phyloP scores from a whole-genome alignment of 2,329 filamentous ascomycete species.

The Endoconidiophora laricicola region DNA sequence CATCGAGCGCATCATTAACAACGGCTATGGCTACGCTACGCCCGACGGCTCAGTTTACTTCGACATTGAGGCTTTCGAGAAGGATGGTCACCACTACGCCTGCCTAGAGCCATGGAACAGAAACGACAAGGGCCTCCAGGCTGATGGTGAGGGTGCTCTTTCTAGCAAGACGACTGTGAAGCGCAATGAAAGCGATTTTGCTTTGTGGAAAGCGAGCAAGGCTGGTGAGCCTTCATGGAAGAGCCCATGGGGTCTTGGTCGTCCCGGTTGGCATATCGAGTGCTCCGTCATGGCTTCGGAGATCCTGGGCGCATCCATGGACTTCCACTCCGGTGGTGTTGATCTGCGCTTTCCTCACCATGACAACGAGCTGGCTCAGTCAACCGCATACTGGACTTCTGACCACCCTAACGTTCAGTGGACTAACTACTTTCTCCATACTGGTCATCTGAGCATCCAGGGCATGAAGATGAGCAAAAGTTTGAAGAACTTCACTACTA shows the following conservation, averaged over 20 bases:
- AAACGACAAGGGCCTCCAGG: constrained; percentile 66
- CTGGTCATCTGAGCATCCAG: constrained; percentile 73
- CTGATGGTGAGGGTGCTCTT: constrained; percentile 79
- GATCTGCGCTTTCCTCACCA: constrained; percentile 86
- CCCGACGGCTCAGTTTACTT: constrained; percentile 84
- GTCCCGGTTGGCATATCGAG: constrained; percentile 94
- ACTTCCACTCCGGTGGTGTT: constrained; percentile 85
- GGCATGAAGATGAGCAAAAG: constrained; percentile 94
- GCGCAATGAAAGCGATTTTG: constrained; percentile 67
- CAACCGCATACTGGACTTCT: constrained; percentile 54
- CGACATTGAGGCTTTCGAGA: constrained; percentile 74
- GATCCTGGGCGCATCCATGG: constrained; percentile 68
- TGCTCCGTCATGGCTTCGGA: constrained; percentile 92
- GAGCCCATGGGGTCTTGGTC: constrained; percentile 71
- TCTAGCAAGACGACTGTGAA: constrained; percentile 48
- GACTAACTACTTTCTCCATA: constrained; percentile 94
- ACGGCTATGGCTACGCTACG: constrained; percentile 65
- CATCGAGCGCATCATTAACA: constrained; percentile 65
- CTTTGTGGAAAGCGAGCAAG: constrained; percentile 85
- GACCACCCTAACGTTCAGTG: constrained; percentile 36
- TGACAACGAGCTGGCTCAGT: constrained; percentile 76
- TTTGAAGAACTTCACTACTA: constrained; percentile 90
- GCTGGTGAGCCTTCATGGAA: constrained; percentile 83
- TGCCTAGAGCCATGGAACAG: constrained; percentile 71
- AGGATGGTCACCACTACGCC: constrained; percentile 69